phyloP scores from a whole-genome alignment of 805 yeast genomes.

The Cyberlindnera subsufficiens region DNA sequence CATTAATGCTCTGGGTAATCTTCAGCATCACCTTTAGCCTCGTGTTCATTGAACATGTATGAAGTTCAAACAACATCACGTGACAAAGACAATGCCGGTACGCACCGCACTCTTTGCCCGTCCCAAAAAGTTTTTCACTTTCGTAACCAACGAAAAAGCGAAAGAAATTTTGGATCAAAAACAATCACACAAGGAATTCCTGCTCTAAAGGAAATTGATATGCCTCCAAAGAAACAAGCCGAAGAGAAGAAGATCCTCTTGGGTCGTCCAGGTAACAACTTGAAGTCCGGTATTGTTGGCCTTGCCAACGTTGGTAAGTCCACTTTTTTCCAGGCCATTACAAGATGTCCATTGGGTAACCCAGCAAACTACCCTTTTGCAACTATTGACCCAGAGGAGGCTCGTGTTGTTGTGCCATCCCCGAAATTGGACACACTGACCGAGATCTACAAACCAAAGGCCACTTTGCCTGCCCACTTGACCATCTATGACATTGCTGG shows the following conservation, averaged over 20 bases:
- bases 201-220: constrained; percentile 15
- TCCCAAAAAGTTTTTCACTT: too few species aligned
- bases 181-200: background rate
- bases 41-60: too few species aligned
- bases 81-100: too few species aligned
- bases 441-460: constrained; percentile 73
- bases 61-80: too few species aligned
- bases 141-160: too few species aligned
- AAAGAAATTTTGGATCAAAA: background rate
- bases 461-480: constrained; percentile 85
- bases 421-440: constrained; percentile 75
- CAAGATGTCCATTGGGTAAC: constrained; percentile 86
- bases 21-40: too few species aligned
- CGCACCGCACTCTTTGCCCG: too few species aligned
- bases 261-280: constrained; percentile 77
- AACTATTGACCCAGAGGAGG: constrained; percentile 97
- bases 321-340: constrained; percentile 95
- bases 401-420: constrained; percentile 91
- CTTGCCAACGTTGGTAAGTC: constrained; percentile 94
- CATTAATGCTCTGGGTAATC: too few species aligned
- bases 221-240: constrained; percentile 71
- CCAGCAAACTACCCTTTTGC: constrained; percentile 99
- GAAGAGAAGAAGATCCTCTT: constrained; percentile 69
- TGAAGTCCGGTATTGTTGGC: constrained; percentile 89
- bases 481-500: constrained; percentile 98